phyloP scores from a whole-genome alignment of 805 yeast genomes.

The Sungouiella thailandica region DNA sequence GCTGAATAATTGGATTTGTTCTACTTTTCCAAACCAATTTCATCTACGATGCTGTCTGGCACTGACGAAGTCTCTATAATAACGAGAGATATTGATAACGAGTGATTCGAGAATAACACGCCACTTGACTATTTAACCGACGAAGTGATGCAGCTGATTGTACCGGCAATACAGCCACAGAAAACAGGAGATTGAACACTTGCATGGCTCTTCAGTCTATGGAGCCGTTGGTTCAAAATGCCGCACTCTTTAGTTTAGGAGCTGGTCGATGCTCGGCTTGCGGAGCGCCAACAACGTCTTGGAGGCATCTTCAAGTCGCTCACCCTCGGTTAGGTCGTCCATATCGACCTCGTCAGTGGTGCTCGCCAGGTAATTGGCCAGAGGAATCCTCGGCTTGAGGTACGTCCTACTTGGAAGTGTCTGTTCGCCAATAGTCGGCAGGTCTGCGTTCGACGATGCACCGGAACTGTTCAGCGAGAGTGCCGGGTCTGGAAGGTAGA shows the following conservation, averaged over 20 bases:
- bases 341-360: constrained; percentile 13
- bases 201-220: constrained; percentile 79
- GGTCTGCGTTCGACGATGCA: neutral
- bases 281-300: constrained; percentile 35
- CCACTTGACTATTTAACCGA: too few relatives aligned
- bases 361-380: constrained; percentile 16
- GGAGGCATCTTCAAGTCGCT: constrained; percentile 27
- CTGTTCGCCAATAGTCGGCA: constrained; percentile 9
- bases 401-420: constrained; percentile 25
- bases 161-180: constrained; percentile 47
- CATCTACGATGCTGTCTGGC: too few relatives aligned
- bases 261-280: constrained; percentile 37
- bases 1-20: too few relatives aligned
- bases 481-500: constrained; percentile 40
- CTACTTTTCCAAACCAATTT: too few relatives aligned
- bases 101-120: too few relatives aligned
- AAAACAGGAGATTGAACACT: constrained; percentile 90
- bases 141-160: constrained; percentile 48
- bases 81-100: too few relatives aligned
- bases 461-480: constrained; percentile 8
- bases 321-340: constrained; percentile 17
- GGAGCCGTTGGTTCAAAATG: constrained; percentile 42
- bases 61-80: too few relatives aligned
- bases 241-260: constrained; percentile 27
- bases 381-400: constrained; percentile 28